phyloP scores from a whole-genome alignment of 108 stramenopile genomes.

The Heterococcus sp. region DNA sequence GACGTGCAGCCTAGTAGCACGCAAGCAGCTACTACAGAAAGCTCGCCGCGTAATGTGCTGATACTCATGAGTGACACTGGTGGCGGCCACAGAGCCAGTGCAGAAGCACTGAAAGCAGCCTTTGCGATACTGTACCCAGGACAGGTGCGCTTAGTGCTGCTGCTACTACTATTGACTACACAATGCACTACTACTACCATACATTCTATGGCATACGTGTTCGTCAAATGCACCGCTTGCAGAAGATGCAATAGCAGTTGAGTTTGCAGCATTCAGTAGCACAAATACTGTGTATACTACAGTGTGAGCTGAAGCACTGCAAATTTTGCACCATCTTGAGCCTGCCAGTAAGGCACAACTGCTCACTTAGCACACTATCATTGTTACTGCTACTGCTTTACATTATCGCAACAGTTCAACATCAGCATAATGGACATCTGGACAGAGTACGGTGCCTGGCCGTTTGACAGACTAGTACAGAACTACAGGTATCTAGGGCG shows the following conservation, averaged over 20 bases:
- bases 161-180: not conserved
- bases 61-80: slow-evolving; percentile 92
- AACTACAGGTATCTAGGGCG: slow-evolving; percentile 74
- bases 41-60: no score
- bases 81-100: slow-evolving; percentile 92
- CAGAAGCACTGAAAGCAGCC: slow-evolving; percentile 81
- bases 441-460: slow-evolving; percentile 57
- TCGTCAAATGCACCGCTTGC: slow-evolving; percentile 21
- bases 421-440: slow-evolving; percentile 74
- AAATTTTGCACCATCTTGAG: no score
- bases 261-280: not conserved
- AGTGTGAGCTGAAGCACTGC: no score
- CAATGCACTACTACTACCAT: not conserved
- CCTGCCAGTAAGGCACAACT: not conserved
- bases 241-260: not conserved
- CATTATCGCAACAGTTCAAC: slow-evolving; percentile 57
- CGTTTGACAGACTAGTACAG: slow-evolving; percentile 49
- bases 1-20: no score
- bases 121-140: slow-evolving; percentile 78
- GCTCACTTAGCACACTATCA: not conserved
- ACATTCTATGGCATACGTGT: slow-evolving; percentile 65
- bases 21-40: no score
- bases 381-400: not conserved
- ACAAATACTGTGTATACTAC: no score
- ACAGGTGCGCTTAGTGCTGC: slow-evolving; percentile 42